A percentile compares a stretch with the other conserved stretches of the same genome.
phyloP scores from a whole-genome alignment of 495 filamentous ascomycete genomes.

The Peziza echinospora region DNA sequence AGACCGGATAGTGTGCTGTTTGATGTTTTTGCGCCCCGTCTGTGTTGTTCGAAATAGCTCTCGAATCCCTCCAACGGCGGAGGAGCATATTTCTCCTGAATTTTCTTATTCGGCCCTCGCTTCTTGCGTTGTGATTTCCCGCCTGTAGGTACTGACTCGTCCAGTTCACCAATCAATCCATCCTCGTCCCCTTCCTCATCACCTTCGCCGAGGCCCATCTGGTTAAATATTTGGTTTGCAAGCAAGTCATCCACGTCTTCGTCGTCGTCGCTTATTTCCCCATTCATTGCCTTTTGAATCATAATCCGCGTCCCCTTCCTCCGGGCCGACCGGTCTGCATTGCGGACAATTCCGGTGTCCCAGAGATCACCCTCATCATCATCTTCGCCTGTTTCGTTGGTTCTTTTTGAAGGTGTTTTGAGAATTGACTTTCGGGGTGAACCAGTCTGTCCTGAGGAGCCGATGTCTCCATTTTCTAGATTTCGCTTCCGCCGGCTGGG shows the following conservation, averaged over 20 bases:
- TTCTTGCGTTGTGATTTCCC: slow-evolving; percentile 16
- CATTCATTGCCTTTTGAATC: slow-evolving; percentile 8
- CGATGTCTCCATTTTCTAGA: not conserved
- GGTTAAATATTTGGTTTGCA: slow-evolving; percentile 44
- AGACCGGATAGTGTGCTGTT: slow-evolving; percentile 63
- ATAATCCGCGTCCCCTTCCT: slow-evolving; percentile 48
- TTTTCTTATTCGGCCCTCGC: slow-evolving; percentile 13
- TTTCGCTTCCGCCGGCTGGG: not conserved
- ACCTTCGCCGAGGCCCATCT: slow-evolving; percentile 31
- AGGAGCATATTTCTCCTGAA: slow-evolving; percentile 19
- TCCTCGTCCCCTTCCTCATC: slow-evolving; percentile 21
- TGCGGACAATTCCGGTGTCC: slow-evolving; percentile 17
- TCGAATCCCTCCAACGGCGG: slow-evolving; percentile 73
- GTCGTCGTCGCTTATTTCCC: slow-evolving; percentile 33
- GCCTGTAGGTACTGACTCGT: slow-evolving; percentile 11
- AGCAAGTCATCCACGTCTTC: slow-evolving; percentile 54
- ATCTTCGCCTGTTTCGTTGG: not conserved
- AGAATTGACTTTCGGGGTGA: not conserved
- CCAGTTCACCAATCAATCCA: slow-evolving; percentile 10
- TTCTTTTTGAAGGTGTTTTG: not conserved
- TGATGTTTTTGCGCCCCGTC: slow-evolving; percentile 56
- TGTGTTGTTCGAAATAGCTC: slow-evolving; percentile 82
- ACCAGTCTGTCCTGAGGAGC: not conserved
- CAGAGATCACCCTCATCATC: not conserved
- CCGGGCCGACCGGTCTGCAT: slow-evolving; percentile 62